These are phyloP conservation scores for Solanum hybrid DNA, from an alignment of 305 asterid genomes.

Conservation along the genomic window DNA sequence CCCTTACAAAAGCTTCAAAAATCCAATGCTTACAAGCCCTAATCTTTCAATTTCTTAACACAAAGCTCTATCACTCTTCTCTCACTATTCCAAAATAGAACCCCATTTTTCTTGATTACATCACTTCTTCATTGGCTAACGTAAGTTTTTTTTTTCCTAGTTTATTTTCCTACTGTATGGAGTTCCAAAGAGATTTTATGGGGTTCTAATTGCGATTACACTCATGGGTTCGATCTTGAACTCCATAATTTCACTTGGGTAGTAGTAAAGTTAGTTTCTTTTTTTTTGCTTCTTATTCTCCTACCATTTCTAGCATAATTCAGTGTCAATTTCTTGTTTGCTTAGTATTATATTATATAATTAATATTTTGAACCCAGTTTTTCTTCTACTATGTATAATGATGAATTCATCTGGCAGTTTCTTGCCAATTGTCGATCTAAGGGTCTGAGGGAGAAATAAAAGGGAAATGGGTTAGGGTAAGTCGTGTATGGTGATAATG, in stretches of 20 bases:
- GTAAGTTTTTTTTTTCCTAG: neutral
- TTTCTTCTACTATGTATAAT: neutral
- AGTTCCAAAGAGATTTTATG: neutral
- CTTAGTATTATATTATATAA: neutral
- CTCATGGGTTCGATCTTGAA: neutral
- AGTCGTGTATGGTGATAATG: neutral
- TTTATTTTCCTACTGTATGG: neutral
- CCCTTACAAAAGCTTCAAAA: neutral
- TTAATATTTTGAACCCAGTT: neutral
- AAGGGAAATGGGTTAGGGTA: neutral
- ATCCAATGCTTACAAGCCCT: neutral
- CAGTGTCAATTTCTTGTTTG: neutral
- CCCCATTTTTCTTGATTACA: neutral
- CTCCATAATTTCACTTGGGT: neutral
- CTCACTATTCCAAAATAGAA: neutral
- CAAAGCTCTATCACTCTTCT: neutral
- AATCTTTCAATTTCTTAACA: neutral
- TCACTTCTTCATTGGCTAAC: neutral
- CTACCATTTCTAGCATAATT: neutral
- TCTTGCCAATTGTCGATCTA: neutral
- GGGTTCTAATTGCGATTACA: neutral
- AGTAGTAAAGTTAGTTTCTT: neutral
- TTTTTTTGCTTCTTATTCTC: neutral
- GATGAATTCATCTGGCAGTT: neutral
- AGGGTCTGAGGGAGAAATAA: neutral